These are phyloP conservation scores for Venturia aucupariae DNA, from an alignment of 2,329 filamentous ascomycete genomes.

Conservation along the genomic window DNA sequence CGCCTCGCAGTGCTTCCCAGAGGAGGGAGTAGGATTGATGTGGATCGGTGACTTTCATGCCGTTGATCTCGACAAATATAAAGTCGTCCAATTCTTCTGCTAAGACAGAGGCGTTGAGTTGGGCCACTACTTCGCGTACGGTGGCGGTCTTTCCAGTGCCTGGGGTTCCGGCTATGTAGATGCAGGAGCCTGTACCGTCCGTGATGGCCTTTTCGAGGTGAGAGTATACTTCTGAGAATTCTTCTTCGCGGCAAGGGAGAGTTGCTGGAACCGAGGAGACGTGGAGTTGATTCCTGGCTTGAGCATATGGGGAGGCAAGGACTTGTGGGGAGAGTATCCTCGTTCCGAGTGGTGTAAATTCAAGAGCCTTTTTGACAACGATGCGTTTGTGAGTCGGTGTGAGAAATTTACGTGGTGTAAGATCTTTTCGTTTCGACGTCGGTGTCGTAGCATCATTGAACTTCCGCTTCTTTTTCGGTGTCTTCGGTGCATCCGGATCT, in stretches of 20 bases:
- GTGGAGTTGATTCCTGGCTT: conserved; percentile 80
- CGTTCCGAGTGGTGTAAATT: conserved; percentile 92
- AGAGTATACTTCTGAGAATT: conserved; percentile 86
- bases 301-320: conserved; percentile 79
- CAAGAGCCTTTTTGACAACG: conserved; percentile 74
- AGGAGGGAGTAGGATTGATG: conserved; percentile 92
- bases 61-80: conserved; percentile 98
- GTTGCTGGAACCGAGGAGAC: conserved; percentile 86
- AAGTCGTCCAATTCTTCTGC: conserved; percentile 95
- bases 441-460: conserved; percentile 34
- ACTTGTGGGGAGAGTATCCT: conserved; percentile 70
- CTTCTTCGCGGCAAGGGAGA: conserved; percentile 81
- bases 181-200: conserved; percentile 88
- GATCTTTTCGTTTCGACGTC: conserved; percentile 36
- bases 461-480: conserved; percentile 41
- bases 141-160: conserved; percentile 97
- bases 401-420: conserved; percentile 43
- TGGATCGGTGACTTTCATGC: conserved; percentile 98
- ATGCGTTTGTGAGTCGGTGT: conserved; percentile 61
- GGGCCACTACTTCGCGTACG: conserved; percentile 85
- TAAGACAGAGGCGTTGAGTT: conserved; percentile 77
- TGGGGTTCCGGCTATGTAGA: conserved; percentile 98
- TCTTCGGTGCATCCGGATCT: conserved; percentile 33
- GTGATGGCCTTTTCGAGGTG: conserved; percentile 91
- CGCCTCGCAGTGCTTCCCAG: conserved; percentile 92